Percentiles rank a stretch among this genome's conserved stretches.
Evolutionary conservation across 2,329 filamentous ascomycete species (phyloP).

Genomic region (Phoma herbarum): DNA sequence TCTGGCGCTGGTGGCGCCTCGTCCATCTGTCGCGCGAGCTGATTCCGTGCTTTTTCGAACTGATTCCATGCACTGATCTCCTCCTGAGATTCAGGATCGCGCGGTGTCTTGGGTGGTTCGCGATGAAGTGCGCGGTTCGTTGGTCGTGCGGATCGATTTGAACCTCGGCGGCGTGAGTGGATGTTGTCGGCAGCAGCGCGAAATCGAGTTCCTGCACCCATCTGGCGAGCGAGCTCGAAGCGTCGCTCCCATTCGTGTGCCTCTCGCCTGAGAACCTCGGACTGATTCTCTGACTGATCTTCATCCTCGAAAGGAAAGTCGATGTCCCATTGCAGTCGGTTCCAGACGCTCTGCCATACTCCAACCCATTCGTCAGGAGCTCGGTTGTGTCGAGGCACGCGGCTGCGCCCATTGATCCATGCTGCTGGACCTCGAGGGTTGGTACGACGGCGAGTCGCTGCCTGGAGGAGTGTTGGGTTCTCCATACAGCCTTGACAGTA

Average conservation of each 20-base stretch:
- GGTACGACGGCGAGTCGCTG: conserved; percentile 42
- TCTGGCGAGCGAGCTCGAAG: conserved; percentile 79
- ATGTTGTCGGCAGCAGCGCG: conserved; percentile 71
- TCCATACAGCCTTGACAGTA: conserved; percentile 84
- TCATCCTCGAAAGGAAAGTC: conserved; percentile 84
- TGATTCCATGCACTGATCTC: conserved; percentile 89
- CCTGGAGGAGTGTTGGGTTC: conserved; percentile 50
- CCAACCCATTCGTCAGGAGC: conserved; percentile 66
- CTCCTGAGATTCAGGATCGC: conserved; percentile 76
- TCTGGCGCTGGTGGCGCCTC: conserved; percentile 30
- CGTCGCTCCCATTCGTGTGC: conserved; percentile 82
- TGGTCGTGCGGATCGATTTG: conserved; percentile 53
- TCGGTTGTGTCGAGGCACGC: conserved; percentile 43
- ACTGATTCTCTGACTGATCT: conserved; percentile 65
- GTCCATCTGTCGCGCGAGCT: conserved; percentile 43
- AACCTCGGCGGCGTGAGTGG: conserved; percentile 49
- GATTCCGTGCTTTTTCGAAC: conserved; percentile 83
- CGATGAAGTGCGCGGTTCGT: conserved; percentile 43
- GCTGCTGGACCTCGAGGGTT: conserved; percentile 42
- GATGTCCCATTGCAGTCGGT: conserved; percentile 77
- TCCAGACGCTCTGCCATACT: conserved; percentile 91
- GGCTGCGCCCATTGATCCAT: conserved; percentile 42
- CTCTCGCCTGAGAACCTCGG: conserved; percentile 64
- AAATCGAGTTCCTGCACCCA: conserved; percentile 79
- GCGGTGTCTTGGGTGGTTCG: conserved; percentile 54